Conservation (phyloP, 768 basidiomycete species). For the Auricularia cornea region DNA sequence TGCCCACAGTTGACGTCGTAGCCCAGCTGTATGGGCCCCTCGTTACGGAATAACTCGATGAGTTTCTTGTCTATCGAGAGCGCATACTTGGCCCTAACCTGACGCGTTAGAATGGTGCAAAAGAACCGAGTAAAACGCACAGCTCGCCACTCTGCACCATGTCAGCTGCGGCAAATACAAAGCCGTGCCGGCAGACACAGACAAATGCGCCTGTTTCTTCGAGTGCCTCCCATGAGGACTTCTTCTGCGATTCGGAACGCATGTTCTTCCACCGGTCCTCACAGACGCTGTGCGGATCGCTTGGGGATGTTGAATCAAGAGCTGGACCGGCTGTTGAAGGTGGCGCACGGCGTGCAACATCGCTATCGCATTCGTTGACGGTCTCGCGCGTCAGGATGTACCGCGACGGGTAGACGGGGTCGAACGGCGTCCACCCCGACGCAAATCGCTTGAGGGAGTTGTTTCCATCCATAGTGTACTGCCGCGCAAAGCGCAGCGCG, state of each 20-base stretch:
- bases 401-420: background rate
- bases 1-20: background rate
- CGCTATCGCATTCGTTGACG: background rate
- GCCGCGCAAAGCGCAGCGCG: constrained; percentile 8
- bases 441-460: constrained; percentile 6
- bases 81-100: background rate
- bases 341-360: background rate
- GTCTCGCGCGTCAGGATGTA: background rate
- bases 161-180: background rate
- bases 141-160: constrained; percentile 1
- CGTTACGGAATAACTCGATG: background rate
- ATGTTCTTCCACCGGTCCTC: background rate
- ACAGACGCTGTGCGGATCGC: background rate
- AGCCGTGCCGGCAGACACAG: background rate
- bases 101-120: background rate
- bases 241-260: background rate
- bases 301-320: background rate
- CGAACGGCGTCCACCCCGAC: background rate
- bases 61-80: background rate
- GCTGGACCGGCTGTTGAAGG: background rate
- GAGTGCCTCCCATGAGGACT: background rate
- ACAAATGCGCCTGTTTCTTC: background rate
- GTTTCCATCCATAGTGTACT: constrained; percentile 16
- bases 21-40: background rate
- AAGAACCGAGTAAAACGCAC: background rate